phyloP scores from a whole-genome alignment of 2,329 filamentous ascomycete species.

The Aspergillus sp. region DNA sequence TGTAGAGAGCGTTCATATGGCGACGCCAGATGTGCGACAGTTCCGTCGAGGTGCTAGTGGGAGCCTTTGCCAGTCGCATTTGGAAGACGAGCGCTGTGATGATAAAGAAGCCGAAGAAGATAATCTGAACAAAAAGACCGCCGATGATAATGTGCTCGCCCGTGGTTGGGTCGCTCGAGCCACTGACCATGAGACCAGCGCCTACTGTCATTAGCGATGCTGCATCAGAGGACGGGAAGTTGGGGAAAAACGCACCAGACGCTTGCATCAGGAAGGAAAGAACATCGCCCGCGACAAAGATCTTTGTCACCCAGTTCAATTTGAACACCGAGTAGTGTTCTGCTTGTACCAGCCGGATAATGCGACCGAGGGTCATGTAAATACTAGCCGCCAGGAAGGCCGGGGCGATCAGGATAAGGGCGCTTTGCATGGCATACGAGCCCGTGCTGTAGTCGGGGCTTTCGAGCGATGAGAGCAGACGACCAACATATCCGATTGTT shows the following conservation, averaged over 20 bases:
- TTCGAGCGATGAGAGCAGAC: slow-evolving; percentile 47
- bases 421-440: slow-evolving; percentile 32
- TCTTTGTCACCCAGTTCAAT: slow-evolving; percentile 30
- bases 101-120: slow-evolving; percentile 35
- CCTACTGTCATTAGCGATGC: slow-evolving; percentile 17
- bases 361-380: slow-evolving; percentile 35
- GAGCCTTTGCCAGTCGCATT: slow-evolving; percentile 30
- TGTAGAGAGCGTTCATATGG: slow-evolving; percentile 37
- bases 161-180: slow-evolving; percentile 16
- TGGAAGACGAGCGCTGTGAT: slow-evolving; percentile 30
- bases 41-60: slow-evolving; percentile 27
- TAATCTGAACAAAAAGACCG: slow-evolving; percentile 35
- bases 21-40: slow-evolving; percentile 35
- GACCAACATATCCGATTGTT: slow-evolving; percentile 55
- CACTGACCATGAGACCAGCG: slow-evolving; percentile 29
- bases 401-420: slow-evolving; percentile 32
- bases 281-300: slow-evolving; percentile 36
- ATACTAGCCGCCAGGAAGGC: slow-evolving; percentile 33
- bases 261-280: slow-evolving; percentile 38
- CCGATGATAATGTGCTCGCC: slow-evolving; percentile 34
- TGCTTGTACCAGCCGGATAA: slow-evolving; percentile 30
- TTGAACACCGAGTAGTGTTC: slow-evolving; percentile 26
- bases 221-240: too few relatives aligned
- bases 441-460: slow-evolving; percentile 28
- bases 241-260: slow-evolving; percentile 21